Base-by-base conservation (phyloP, 352 stramenopile species). In the Phytopythium delawarense region DNA sequence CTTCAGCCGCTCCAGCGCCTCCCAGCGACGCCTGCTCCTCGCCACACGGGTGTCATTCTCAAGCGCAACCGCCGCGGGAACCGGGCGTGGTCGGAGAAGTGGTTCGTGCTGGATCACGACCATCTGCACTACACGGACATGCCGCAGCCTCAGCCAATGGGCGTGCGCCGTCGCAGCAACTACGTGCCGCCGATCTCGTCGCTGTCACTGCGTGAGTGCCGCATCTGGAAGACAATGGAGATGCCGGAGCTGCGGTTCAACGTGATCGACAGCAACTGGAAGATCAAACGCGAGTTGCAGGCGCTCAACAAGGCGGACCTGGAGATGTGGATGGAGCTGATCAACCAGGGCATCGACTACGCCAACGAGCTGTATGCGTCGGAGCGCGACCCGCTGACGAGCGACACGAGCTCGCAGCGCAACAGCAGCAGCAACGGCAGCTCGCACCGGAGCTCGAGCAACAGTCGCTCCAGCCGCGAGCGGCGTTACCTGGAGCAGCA, bases 191-290 rank as follows among this genome's bases (percentile, higher is more conserved):
- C 70, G 6, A 76, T 83, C 32, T 89, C 84, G 39, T 89, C 80
- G 49, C 62, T 93, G 21, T 77, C 71, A 11, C 67, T 93, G 55
- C 78, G 75, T 37, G 81, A 83, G 50, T 93, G 84, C 53, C 81
- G 84, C 18, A 91, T 93, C 63, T 93, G 84, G 84, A 93, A 93
- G 74, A 93, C 84, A 11, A 89, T 81, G 79, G 84, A 93, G 64
- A 93, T 93, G 84, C 81, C 82, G 20, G 82, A 91, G 62, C 72
- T 92, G 40, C 76, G 71, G 44, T 92, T 93, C 63, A 84, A 93
- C 54, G 72, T 93, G 40, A 76, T 93, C 32, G 79, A 91, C 60
- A 78, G 70, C 44, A 84, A 70, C 54, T 91, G 81, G 80, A 93
- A 93, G 71, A 93, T 93, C 66, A 88, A 88, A 54, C 84, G 82